phyloP scores from a whole-genome alignment of 495 filamentous ascomycete species.

The Neurospora pannonica region DNA sequence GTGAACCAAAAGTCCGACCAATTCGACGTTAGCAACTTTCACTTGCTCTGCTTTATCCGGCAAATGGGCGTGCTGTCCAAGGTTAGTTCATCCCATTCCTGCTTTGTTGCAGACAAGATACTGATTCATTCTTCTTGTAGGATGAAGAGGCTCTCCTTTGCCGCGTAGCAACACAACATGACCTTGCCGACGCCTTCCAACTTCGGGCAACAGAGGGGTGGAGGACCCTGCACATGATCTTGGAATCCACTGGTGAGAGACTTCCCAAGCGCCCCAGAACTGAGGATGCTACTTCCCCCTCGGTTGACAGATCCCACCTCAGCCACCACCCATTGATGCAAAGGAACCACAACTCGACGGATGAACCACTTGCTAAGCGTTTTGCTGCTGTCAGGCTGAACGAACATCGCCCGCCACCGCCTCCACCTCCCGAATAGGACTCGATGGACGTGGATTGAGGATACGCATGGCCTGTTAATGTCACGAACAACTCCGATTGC shows the following conservation, averaged over 20 bases:
- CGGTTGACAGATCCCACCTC: neutral
- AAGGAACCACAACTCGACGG: constrained; percentile 23
- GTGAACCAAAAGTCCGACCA: constrained; percentile 47
- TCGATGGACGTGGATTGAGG: neutral
- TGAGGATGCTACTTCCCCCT: constrained; percentile 8
- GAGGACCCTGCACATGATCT: constrained; percentile 85
- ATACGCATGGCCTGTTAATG: neutral
- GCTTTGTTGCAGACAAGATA: neutral
- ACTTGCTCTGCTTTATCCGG: constrained; percentile 81
- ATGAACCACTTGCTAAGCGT: constrained; percentile 91
- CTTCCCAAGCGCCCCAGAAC: constrained; percentile 69
- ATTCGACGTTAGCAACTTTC: constrained; percentile 77
- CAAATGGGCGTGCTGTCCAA: constrained; percentile 71
- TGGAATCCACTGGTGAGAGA: constrained; percentile 95
- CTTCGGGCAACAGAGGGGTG: constrained; percentile 79
- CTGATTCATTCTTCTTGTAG: constrained; percentile 34
- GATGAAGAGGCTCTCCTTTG: constrained; percentile 84
- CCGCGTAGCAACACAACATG: constrained; percentile 68
- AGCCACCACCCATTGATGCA: constrained; percentile 8
- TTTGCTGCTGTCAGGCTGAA: constrained; percentile 96
- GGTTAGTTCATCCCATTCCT: constrained; percentile 31
- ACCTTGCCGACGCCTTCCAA: constrained; percentile 67
- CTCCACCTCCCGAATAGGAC: neutral
- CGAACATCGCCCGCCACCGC: constrained; percentile 16
- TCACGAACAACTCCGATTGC: neutral